Evolutionary conservation across 1,284 basidiomycete species (phyloP), one percentile per base, ranked within the genome.

Genomic region (Leccinum proliferum): DNA sequence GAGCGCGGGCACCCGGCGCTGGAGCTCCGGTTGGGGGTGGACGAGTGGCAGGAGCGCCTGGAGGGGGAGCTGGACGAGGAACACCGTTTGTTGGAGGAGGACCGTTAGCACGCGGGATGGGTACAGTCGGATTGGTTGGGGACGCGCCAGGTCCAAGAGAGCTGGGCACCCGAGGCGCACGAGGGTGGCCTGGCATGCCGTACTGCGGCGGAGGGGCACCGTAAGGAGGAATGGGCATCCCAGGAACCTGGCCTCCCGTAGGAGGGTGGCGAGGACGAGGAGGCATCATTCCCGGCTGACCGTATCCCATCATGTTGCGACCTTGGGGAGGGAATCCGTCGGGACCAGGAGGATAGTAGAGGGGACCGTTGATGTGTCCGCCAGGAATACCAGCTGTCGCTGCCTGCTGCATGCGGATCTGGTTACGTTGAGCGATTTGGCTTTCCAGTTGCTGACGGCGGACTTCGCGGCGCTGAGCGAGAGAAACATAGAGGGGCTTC

Each of bases 381-480:
- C 85, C 86, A 66, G 92, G 89, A 64, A 93, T 82, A 64, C 93
- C 93, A 67, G 90, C 89, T 62, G 90, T 89, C 63, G 90, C 91
- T 68, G 90, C 91, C 82, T 97, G 95, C 76, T 96, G 94, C 84
- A 95, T 90, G 69, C 95, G 85, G 75, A 94, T 92, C 79, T 97
- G 94, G 78, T 93, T 93, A 76, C 95, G 93, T 79, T 97, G 94
- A 67, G 93, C 93, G 73, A 97, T 95, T 83, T 99, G 97, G 72
- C 93, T 95, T 83, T 99, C 97, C 72, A 99, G 87, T 77, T 99
- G 96, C 79, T 99, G 97, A 73, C 96, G 89, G 75, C 97, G 93
- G 70, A 96, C 94, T 75, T 99, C 97, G 71, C 96, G 96, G 72
- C 96, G 94, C 79, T 99, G 97, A 69, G 97, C 97, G 65, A 98